Evolutionary conservation across 805 yeast genomes (phyloP), one percentile per base, ranked within the genome.

Genomic region (Zygosaccharomyces gambellarensis): DNA sequence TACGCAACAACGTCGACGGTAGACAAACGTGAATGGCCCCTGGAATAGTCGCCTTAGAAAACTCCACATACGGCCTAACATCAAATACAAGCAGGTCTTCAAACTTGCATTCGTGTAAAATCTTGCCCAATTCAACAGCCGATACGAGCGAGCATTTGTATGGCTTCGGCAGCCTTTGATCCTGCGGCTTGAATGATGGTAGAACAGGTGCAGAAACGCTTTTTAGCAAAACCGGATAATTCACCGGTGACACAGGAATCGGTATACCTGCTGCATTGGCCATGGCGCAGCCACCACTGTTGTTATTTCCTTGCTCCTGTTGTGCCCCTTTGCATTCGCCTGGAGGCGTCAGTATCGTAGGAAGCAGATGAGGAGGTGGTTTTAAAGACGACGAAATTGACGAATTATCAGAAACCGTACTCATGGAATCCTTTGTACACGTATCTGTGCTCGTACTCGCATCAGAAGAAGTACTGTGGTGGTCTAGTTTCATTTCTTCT

Each of bases 1-100:
- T 77, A 63, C 83, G 86, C 54, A 90, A 70, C 38, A 90, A 72
- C 0, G 97, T 90, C n/a, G 96, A 85, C 1, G 98, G 97, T 11
- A 90, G 69, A 65, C 95, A 87, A 32, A 92, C 76, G 63, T 88
- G 88, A 40, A 87, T 71, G 0, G 97, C 78, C 38, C 77, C 72
- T 3, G 58, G 60, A 10, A 92, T 66, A 53, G 83, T 89, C 2
- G 74, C 62, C 51, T 73, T 77, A 39, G 82, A 75, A 62, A 72
- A 88, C 49, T 87, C 92, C 22, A 86, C 82, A 62, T 82, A 88
- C 0, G 97, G 87, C 48, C 98, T 72, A 9, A 86, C 83, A 63
- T 90, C 98, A 10, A 65, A 45, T 10, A 62, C 27, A 14, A 65
- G 32, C 36, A 61, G 43, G 29, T 54, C 45, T 4, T 49, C 53